Evolutionary conservation across 768 basidiomycete genomes (phyloP).

Genomic region (Kwoniella bestiolae): DNA sequence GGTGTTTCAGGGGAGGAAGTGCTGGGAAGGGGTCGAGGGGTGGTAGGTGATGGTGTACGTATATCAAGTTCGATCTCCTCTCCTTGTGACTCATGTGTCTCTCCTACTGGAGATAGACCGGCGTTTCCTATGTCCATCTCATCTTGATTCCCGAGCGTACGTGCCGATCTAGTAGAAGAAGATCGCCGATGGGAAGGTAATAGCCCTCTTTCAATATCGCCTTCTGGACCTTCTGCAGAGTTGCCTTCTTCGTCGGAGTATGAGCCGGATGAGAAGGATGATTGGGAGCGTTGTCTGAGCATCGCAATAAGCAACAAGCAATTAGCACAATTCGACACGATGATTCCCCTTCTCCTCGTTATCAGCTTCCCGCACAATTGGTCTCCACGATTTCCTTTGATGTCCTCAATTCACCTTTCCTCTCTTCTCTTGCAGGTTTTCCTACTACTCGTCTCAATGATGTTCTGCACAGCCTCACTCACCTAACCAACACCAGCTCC

Average conservation of each 20-base stretch:
- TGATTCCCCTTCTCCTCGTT: not conserved
- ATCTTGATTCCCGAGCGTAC: not conserved
- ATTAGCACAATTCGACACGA: not conserved
- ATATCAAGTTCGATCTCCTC: not conserved
- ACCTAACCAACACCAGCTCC: conserved; percentile 49
- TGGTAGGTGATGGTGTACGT: not conserved
- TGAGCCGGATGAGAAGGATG: conserved; percentile 16
- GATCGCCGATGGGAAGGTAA: conserved; percentile 3
- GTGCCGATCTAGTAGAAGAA: not conserved
- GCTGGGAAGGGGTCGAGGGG: not conserved
- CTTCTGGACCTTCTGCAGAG: conserved; percentile 4
- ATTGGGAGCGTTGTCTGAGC: conserved; percentile 22
- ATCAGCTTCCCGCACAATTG: too few relatives aligned
- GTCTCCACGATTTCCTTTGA: too few relatives aligned
- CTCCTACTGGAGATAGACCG: not conserved
- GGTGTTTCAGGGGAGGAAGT: not conserved
- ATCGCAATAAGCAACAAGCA: not conserved
- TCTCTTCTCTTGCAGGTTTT: too few relatives aligned
- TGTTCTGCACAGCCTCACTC: too few relatives aligned
- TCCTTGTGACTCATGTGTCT: not conserved
- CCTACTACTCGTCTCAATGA: too few relatives aligned
- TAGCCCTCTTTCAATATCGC: conserved; percentile 8
- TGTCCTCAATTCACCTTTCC: too few relatives aligned
- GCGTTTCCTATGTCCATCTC: not conserved
- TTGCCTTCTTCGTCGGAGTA: conserved; percentile 11